phyloP scores from a whole-genome alignment of 345 rosid species.

The Citrus glauca region DNA sequence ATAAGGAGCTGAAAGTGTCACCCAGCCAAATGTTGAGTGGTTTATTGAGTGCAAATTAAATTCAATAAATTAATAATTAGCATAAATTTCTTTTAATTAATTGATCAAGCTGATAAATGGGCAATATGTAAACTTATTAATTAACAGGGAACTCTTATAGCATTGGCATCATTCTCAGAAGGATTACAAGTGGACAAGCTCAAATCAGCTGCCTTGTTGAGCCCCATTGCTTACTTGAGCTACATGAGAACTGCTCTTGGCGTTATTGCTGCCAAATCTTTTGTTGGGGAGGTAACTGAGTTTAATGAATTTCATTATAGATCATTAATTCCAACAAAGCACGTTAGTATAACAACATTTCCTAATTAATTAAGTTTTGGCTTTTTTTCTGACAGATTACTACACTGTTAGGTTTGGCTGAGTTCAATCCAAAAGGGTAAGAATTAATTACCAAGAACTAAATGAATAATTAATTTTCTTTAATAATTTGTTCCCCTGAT shows the following conservation, averaged over 20 bases:
- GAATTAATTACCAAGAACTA: not conserved
- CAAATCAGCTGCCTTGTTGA: constrained; percentile 66
- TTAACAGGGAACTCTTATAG: constrained; percentile 75
- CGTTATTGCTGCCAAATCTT: constrained; percentile 53
- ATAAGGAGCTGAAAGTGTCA: rapidly evolving
- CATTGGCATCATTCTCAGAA: constrained; percentile 74
- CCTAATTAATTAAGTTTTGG: not conserved
- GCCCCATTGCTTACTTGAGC: constrained; percentile 92
- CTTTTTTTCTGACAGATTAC: constrained; percentile 40
- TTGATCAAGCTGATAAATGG: not conserved
- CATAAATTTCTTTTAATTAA: not conserved
- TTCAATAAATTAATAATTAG: not conserved
- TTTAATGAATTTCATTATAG: not conserved
- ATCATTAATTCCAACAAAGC: not conserved
- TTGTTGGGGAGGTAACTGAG: constrained; percentile 68
- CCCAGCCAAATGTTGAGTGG: rapidly evolving
- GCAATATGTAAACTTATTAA: not conserved
- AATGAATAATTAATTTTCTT: not conserved
- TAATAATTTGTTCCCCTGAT: not conserved
- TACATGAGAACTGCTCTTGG: constrained; percentile 77
- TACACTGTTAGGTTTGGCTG: constrained; percentile 47
- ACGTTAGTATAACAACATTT: no score
- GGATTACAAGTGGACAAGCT: constrained; percentile 54
- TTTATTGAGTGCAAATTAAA: constrained; percentile 35
- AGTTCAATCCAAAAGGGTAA: constrained; percentile 89